Conservation (phyloP, 768 basidiomycete species). For the Ramaria sp. region DNA sequence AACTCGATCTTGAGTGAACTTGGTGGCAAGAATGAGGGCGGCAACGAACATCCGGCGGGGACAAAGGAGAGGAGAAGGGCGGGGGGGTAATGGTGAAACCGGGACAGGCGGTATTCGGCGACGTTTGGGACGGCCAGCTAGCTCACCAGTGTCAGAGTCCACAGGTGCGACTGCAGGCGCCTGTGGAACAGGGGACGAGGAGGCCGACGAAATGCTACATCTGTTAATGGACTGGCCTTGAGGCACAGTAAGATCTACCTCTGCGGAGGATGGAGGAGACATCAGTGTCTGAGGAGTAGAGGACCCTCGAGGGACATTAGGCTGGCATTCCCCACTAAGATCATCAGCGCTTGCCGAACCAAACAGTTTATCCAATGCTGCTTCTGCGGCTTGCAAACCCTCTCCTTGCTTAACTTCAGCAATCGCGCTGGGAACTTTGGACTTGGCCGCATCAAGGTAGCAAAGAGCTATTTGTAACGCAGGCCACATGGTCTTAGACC, state of each 20-base stretch:
- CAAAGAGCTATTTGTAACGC: conserved; percentile 83
- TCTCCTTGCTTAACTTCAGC: conserved; percentile 34
- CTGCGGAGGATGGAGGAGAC: background rate
- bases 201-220: background rate
- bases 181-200: background rate
- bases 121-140: background rate
- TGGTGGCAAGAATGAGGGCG: conserved; percentile 78
- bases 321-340: background rate
- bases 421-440: conserved; percentile 54
- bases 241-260: background rate
- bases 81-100: conserved; percentile 26
- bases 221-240: background rate
- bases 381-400: conserved; percentile 8
- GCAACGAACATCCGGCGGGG: conserved; percentile 85
- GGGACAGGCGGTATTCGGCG: conserved; percentile 8
- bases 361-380: conserved; percentile 6
- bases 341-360: background rate
- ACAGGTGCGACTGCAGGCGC: conserved; percentile 8
- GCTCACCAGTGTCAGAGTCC: background rate
- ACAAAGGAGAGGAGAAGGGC: conserved; percentile 78
- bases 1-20: conserved; percentile 88
- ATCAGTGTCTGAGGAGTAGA: conserved; percentile 1
- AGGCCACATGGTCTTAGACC: conserved; percentile 73
- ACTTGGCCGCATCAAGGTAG: conserved; percentile 76
- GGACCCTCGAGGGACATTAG: background rate